Evolutionary conservation across 2,329 filamentous ascomycete genomes (phyloP), one percentile per base, ranked within the genome.

Genomic region (Trichoderma endophyticum): DNA sequence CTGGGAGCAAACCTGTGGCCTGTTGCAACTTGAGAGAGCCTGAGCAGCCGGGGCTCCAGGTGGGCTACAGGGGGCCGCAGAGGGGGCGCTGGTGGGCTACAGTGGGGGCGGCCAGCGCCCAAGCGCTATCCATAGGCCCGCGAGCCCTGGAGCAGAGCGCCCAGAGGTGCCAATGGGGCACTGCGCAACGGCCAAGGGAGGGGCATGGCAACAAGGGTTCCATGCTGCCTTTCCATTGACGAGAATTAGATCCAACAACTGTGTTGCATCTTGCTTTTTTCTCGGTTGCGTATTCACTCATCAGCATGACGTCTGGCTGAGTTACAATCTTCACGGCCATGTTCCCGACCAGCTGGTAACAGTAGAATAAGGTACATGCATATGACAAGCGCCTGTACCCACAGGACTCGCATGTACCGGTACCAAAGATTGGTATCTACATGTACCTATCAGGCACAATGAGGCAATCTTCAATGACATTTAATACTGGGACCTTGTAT

Each of bases 91-190:
- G 30, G 30, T 28, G 28, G 32, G 43, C 39, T 54, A 24, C 43
- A 36, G 65, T 68, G 64, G 64, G 64, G 64, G 57, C 54, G 14
- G 28, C 64, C 62, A 68, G 65, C 11, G 65, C 12, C 54, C 65
- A 48, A 26, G 66, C 57, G 69, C 69, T 32, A 59, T 36, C 61
- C 11, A 65, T 30, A 64, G 68, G 68, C 59, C 63, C 62, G 62
- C 48, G 30, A 59, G 54, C 63, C 62, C 65, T 71, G 54, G 56
- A 60, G 30, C 56, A 39, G 30, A 70, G 32, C n/a, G 62, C 62
- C 54, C 26, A 65, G 28, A 61, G 28, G 18, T 43, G 60, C 68
- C 57, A 62, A 70, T 64, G 60, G 60, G 68, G 36, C 36, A 28
- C 54, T 28, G 61, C 54, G 14, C n/a, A 48, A 48, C 26, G 56